Percentiles rank a stretch among this genome's conserved stretches.
Evolutionary conservation across 2,329 filamentous ascomycete species (phyloP).

Genomic region (Aphanocladium album): DNA sequence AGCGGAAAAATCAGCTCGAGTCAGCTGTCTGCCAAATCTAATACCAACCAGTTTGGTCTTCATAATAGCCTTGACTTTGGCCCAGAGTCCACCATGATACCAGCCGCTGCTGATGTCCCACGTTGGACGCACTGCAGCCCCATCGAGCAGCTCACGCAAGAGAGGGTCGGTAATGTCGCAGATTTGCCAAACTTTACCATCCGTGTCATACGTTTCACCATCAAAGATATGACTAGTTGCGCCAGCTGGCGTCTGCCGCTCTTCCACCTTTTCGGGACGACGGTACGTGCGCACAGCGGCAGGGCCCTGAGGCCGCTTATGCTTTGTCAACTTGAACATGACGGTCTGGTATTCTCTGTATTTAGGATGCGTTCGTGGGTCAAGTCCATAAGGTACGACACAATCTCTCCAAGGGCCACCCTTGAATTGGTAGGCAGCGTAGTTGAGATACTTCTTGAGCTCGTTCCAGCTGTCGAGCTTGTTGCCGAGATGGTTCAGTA

Average conservation of each 20-base stretch:
- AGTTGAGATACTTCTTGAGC: conserved; percentile 72
- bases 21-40: conserved; percentile 48
- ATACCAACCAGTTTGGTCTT: conserved; percentile 75
- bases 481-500: conserved; percentile 65
- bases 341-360: conserved; percentile 85
- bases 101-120: conserved; percentile 71
- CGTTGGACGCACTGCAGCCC: conserved; percentile 50
- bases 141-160: conserved; percentile 60
- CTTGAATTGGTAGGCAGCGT: conserved; percentile 87
- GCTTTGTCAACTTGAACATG: conserved; percentile 69
- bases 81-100: conserved; percentile 76
- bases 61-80: conserved; percentile 82
- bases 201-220: conserved; percentile 65
- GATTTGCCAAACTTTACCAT: conserved; percentile 90
- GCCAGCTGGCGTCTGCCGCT: conserved; percentile 24
- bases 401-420: conserved; percentile 89
- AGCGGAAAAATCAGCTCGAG: conserved; percentile 30
- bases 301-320: conserved; percentile 39
- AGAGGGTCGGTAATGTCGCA: conserved; percentile 86
- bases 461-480: conserved; percentile 48
- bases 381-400: conserved; percentile 77
- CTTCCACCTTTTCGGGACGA: conserved; percentile 31
- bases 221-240: conserved; percentile 72
- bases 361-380: conserved; percentile 71
- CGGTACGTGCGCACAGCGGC: conserved; percentile 20